These are phyloP conservation scores for Cardamine chenopodiifolia DNA, from an alignment of 345 rosid genomes.

Conservation along the genomic window DNA sequence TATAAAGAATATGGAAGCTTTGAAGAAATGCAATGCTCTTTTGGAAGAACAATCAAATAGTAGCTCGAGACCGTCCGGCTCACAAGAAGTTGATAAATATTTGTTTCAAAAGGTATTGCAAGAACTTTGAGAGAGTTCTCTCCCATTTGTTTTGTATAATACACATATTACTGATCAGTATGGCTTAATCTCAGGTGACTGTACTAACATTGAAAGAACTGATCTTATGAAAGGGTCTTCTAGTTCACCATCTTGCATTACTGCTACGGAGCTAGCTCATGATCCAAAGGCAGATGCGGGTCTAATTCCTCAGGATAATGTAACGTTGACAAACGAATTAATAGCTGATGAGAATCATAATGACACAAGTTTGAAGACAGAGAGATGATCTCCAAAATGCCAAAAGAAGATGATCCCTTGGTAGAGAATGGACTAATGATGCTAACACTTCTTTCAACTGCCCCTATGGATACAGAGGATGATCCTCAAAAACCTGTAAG, in stretches of 20 bases:
- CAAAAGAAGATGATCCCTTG: conserved; percentile 25
- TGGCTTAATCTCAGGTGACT: conserved; percentile 26
- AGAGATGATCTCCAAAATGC: conserved; percentile 4
- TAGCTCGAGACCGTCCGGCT: background rate
- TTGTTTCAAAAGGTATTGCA: conserved; percentile 12
- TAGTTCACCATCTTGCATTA: conserved; percentile 1
- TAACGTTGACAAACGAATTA: background rate
- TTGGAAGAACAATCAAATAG: conserved; percentile 11
- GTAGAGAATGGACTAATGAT: conserved; percentile 10
- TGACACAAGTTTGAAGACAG: conserved; percentile 10
- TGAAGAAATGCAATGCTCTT: background rate
- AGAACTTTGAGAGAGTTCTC: background rate
- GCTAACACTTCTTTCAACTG: conserved; percentile 4
- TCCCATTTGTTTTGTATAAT: background rate
- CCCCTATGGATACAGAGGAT: conserved; percentile 9
- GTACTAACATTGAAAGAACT: background rate
- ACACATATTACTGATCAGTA: conserved; percentile 14
- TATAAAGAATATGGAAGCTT: background rate
- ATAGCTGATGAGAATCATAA: conserved; percentile 23
- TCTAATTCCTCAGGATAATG: conserved; percentile 2
- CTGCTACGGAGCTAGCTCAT: conserved; percentile 16
- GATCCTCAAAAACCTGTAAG: background rate
- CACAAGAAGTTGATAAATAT: background rate
- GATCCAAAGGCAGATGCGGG: background rate
- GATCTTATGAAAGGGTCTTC: conserved; percentile 28